Evolutionary conservation across 768 basidiomycete genomes (phyloP).

Genomic region (Lentinula sp.): DNA sequence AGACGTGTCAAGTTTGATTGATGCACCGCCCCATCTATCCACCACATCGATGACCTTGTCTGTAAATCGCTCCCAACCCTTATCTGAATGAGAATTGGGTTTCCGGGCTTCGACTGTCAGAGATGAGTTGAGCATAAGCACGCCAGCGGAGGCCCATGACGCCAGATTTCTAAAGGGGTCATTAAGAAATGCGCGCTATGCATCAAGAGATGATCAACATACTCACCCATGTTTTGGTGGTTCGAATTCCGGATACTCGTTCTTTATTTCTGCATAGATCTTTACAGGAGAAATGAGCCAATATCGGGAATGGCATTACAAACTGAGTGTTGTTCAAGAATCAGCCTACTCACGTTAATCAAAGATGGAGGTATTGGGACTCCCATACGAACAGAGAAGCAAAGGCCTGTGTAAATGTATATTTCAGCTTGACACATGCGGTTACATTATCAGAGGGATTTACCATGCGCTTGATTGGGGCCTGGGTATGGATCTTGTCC

Average conservation of each 20-base stretch:
- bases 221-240: constrained; percentile 81
- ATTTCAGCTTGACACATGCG: not conserved
- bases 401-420: constrained; percentile 46
- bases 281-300: constrained; percentile 22
- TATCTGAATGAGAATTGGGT: constrained; percentile 77
- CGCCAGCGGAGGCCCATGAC: constrained; percentile 79
- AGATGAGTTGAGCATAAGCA: constrained; percentile 88
- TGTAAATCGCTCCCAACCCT: constrained; percentile 92
- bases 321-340: not conserved
- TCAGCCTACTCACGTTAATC: constrained; percentile 52
- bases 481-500: constrained; percentile 89
- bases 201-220: not conserved
- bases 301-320: not conserved
- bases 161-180: constrained; percentile 54
- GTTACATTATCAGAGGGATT: constrained; percentile 11
- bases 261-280: constrained; percentile 86
- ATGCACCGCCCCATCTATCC: constrained; percentile 70
- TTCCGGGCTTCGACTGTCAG: constrained; percentile 75
- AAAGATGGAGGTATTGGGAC: constrained; percentile 76
- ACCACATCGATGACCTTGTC: constrained; percentile 73
- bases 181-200: constrained; percentile 2
- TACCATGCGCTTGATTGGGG: constrained; percentile 80
- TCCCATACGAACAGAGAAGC: constrained; percentile 86
- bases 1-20: constrained; percentile 35
- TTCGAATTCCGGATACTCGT: constrained; percentile 76